Conservation (phyloP, 2,329 filamentous ascomycete species). For the Pestalotiopsis fici region DNA sequence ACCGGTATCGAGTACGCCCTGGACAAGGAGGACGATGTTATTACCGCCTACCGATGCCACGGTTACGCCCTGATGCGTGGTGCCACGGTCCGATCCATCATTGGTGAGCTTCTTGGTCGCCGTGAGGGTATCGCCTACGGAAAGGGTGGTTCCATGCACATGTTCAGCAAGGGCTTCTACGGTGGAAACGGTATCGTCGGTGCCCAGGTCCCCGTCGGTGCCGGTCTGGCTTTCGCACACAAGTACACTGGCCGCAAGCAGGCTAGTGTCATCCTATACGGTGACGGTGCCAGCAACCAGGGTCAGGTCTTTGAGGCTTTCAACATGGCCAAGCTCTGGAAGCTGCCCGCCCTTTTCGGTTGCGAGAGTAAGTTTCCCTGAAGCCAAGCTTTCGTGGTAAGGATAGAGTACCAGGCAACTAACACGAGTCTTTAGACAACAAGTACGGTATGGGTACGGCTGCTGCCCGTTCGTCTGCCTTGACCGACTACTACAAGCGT, state of each 20-base stretch:
- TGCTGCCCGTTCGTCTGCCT: conserved; percentile 86
- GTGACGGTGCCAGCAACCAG: conserved; percentile 98
- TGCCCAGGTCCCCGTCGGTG: conserved; percentile 95
- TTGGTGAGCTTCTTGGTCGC: conserved; percentile 92
- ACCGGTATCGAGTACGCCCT: conserved; percentile 97
- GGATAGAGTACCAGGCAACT: background rate
- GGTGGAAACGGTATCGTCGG: conserved; percentile 99
- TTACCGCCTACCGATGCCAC: conserved; percentile 99
- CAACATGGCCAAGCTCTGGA: conserved; percentile 99
- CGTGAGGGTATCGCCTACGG: conserved; percentile 97
- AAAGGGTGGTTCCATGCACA: conserved; percentile 99
- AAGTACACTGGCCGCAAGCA: conserved; percentile 89
- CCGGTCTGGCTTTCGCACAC: conserved; percentile 94
- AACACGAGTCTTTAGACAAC: conserved; percentile 69
- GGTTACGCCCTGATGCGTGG: conserved; percentile 97
- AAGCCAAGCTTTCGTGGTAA: background rate
- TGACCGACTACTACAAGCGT: conserved; percentile 99
- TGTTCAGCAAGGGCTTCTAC: conserved; percentile 98
- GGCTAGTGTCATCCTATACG: conserved; percentile 87
- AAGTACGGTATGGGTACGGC: conserved; percentile 99
- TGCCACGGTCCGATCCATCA: conserved; percentile 85
- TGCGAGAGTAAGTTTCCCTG: conserved; percentile 81
- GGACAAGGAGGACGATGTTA: conserved; percentile 87
- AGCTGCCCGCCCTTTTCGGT: conserved; percentile 90
- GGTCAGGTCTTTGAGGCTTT: conserved; percentile 99